Base-by-base conservation (phyloP, 1,139 yeast genomes). In the Komagataea norvegica region DNA sequence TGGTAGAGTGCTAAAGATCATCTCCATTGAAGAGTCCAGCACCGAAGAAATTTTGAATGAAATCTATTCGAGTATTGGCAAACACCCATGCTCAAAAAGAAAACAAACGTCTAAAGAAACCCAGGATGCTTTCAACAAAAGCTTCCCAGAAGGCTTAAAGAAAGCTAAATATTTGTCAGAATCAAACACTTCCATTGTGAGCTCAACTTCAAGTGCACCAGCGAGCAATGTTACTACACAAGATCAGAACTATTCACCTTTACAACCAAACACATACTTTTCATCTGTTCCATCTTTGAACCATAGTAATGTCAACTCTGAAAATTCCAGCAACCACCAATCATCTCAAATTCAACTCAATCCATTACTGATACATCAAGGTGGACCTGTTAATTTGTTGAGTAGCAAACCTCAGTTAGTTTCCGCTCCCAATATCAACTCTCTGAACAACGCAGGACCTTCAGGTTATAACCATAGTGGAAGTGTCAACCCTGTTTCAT, bases 1-100 rank as follows among this genome's bases (percentile, higher is more conserved):
- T 26, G 56, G 56, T 3, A 47, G 55, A 18, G 55, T 52, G 5
- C 35, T 52, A 20, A 52, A 48, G 38, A 40, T 52, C 17, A 25
- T 39, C 9, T 36, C 47, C 17, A 47, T 52, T 15, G 32, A 46
- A 34, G 51, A 48, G 10, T 34, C 41, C 22, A 13, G 43, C 3
- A 48, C 54, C 3, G 45, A 45, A n/a, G 43, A 43, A 3, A 42
- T 52, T 6, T 30, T 52, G 2, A 27, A 40, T 13, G 56, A 51
- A 31, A 44, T 52, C 6, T 52, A 52, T 36, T 33, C 38, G 17
- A 42, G 46, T 6, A 52, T 52, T 21, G 38, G 40, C 3, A 47
- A 40, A 25, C 48, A 45, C 31, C 55, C 54, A 13, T 52, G 56
- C 16, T 33, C 49, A 0, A 52, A 51, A 33, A 43, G 51, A 19